A percentile compares a stretch with the other conserved stretches of the same genome.
These are phyloP conservation scores for Quercus dentata DNA, from an alignment of 306 rosid species.

Conservation along the genomic window DNA sequence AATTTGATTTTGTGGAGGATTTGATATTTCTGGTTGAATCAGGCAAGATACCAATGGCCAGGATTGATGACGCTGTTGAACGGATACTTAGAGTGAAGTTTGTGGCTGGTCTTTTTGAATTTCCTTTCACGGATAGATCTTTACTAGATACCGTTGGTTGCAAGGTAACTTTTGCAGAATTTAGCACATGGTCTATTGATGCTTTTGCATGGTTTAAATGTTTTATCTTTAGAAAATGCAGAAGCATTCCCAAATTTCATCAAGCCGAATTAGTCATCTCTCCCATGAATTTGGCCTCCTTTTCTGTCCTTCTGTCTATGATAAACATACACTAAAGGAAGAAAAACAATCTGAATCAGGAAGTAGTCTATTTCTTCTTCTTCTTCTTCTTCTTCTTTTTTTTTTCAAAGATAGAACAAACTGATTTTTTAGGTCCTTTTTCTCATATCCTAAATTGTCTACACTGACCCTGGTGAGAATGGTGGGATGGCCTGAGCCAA, in stretches of 20 bases:
- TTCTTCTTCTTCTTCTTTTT: too few species aligned
- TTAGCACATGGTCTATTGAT: slow-evolving; percentile 6
- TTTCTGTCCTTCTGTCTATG: too few species aligned
- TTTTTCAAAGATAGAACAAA: too few species aligned
- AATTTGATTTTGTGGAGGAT: slow-evolving; percentile 48
- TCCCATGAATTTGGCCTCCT: not conserved
- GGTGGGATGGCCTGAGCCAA: too few species aligned
- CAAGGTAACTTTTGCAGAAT: slow-evolving; percentile 48
- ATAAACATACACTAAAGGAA: too few species aligned
- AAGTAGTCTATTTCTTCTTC: too few species aligned
- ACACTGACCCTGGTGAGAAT: too few species aligned
- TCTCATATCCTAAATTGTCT: too few species aligned
- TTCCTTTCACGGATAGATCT: slow-evolving; percentile 62
- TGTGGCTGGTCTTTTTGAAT: slow-evolving; percentile 73
- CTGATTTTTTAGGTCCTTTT: too few species aligned
- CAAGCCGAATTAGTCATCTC: slow-evolving; percentile 2
- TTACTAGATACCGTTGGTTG: slow-evolving; percentile 74
- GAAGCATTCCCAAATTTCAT: not conserved
- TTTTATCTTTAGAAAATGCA: not conserved
- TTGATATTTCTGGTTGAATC: slow-evolving; percentile 59
- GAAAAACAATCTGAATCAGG: too few species aligned
- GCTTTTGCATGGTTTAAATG: not conserved
- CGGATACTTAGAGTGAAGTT: slow-evolving; percentile 86
- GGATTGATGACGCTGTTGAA: slow-evolving; percentile 84
- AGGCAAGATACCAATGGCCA: slow-evolving; percentile 55